phyloP scores from a whole-genome alignment of 2,329 filamentous ascomycete genomes.

The Xylariaceae sp. region DNA sequence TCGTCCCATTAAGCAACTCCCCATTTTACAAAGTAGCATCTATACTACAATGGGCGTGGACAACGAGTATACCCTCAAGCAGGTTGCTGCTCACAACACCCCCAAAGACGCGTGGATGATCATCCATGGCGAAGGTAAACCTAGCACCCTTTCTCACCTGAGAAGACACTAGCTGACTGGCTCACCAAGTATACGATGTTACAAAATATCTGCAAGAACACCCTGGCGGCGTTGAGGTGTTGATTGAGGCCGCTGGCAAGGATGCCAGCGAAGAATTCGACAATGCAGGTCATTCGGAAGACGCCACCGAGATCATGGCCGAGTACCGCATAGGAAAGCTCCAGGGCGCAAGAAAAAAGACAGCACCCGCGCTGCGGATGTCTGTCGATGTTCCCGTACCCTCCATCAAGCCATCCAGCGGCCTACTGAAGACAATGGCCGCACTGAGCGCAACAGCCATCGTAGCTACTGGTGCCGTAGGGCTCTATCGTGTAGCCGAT shows the following conservation, averaged over 20 bases:
- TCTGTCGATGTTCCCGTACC: conserved; percentile 10
- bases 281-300: conserved; percentile 77
- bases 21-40: background rate
- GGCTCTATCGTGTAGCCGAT: conserved; percentile 6
- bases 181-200: conserved; percentile 51
- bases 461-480: conserved; percentile 5
- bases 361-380: conserved; percentile 21
- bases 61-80: conserved; percentile 32
- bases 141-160: background rate
- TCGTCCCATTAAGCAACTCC: background rate
- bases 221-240: conserved; percentile 71
- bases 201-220: conserved; percentile 57
- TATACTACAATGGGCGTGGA: conserved; percentile 13
- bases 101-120: conserved; percentile 50
- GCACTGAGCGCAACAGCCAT: conserved; percentile 5
- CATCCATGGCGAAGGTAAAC: conserved; percentile 51
- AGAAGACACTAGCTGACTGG: background rate
- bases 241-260: conserved; percentile 72
- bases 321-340: conserved; percentile 36
- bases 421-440: conserved; percentile 4
- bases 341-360: conserved; percentile 27
- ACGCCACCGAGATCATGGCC: conserved; percentile 42
- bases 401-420: background rate
- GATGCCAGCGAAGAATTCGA: conserved; percentile 79
- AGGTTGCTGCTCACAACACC: conserved; percentile 48